Conservation (phyloP, 2,329 filamentous ascomycete genomes). For the Ascochyta koolunga region DNA sequence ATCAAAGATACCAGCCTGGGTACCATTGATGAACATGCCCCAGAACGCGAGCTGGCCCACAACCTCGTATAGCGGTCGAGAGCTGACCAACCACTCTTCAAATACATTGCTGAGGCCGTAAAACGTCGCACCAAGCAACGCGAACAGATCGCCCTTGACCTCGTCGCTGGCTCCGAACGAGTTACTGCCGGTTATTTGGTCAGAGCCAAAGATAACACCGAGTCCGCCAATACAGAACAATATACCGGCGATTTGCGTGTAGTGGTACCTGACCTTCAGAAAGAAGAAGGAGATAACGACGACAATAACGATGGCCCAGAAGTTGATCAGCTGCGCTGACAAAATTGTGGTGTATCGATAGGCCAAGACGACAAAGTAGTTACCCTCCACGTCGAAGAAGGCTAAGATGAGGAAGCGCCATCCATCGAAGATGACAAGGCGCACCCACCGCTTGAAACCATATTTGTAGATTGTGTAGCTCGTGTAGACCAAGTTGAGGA, state of each 20-base stretch:
- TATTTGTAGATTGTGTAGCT: conserved; percentile 79
- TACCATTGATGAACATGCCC: conserved; percentile 88
- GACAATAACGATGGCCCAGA: conserved; percentile 96
- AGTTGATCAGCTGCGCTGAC: conserved; percentile 94
- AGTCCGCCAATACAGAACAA: conserved; percentile 89
- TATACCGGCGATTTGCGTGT: conserved; percentile 84
- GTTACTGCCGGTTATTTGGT: conserved; percentile 81
- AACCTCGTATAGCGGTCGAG: conserved; percentile 88
- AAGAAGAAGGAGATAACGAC: conserved; percentile 82
- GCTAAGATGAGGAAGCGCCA: conserved; percentile 93
- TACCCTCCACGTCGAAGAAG: conserved; percentile 94
- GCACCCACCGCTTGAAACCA: conserved; percentile 72
- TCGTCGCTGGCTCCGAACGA: conserved; percentile 71
- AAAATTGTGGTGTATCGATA: conserved; percentile 89
- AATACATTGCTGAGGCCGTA: conserved; percentile 92
- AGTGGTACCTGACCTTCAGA: conserved; percentile 87
- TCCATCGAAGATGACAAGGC: conserved; percentile 70
- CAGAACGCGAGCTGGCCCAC: conserved; percentile 89
- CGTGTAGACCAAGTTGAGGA: conserved; percentile 83
- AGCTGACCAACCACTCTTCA: conserved; percentile 92
- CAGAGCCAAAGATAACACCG: conserved; percentile 83
- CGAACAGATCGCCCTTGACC: conserved; percentile 92
- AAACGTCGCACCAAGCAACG: conserved; percentile 83
- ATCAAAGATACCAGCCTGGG: conserved; percentile 91
- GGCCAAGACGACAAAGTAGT: conserved; percentile 96